Percentiles rank a stretch among this genome's conserved stretches.
phyloP scores from a whole-genome alignment of 2,329 filamentous ascomycete genomes.

The Harringtonia lauricola region DNA sequence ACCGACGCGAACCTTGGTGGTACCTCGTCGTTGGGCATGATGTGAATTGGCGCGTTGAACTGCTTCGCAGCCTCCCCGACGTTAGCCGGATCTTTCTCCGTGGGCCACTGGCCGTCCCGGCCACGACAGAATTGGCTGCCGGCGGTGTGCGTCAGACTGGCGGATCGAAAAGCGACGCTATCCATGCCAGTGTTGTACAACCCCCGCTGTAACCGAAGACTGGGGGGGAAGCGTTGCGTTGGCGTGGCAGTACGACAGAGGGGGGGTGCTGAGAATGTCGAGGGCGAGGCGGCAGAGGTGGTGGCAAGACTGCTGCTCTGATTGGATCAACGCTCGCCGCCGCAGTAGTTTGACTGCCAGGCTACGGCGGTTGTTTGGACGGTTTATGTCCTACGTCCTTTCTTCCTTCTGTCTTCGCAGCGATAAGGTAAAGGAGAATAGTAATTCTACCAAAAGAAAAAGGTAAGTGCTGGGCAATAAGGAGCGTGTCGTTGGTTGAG shows the following conservation, averaged over 20 bases:
- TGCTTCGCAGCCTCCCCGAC: conserved; percentile 60
- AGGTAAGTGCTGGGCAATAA: too few species aligned
- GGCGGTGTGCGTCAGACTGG: not conserved
- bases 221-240: not conserved
- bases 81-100: conserved; percentile 46
- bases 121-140: conserved; percentile 5
- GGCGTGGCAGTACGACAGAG: conserved; percentile 2
- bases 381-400: conserved; percentile 12
- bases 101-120: conserved; percentile 21
- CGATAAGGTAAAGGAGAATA: too few species aligned
- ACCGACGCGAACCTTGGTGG: conserved; percentile 12
- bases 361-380: conserved; percentile 17
- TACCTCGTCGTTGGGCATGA: conserved; percentile 36
- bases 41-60: conserved; percentile 53
- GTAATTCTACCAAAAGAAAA: too few species aligned
- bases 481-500: too few species aligned
- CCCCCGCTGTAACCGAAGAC: not conserved
- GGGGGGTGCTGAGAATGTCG: conserved; percentile 1
- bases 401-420: too few species aligned
- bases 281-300: not conserved
- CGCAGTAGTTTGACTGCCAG: conserved; percentile 18
- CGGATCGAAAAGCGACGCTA: not conserved
- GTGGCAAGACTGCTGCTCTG: conserved; percentile 2
- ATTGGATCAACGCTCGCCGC: conserved; percentile 7
- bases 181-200: conserved; percentile 6